Evolutionary conservation across 108 stramenopile species (phyloP), one percentile per base, ranked within the genome.

Genomic region (Heterococcus sp.): DNA sequence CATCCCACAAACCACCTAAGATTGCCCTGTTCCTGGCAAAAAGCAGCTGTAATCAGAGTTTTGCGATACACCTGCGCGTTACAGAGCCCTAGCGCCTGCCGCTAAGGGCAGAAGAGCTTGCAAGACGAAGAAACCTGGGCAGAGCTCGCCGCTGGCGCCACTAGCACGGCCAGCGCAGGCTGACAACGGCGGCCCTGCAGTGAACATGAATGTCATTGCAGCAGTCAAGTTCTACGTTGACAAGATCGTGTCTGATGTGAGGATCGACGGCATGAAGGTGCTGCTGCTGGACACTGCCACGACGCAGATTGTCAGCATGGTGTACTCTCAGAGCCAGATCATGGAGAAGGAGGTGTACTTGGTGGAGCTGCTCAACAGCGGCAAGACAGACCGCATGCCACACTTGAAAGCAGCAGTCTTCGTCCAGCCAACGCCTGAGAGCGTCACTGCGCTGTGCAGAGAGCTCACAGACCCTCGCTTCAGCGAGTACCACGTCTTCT

Each of bases 401-500:
- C 97, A 97, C 88, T 85, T 99, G 72, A 99, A 97, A 84, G 88
- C 96, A 11, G 89, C 94, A 0, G 89, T 89, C 76, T 98, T 93
- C 80, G 74, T 94, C n/a, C 95, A 95, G 33, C 96, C 98, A 1
- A 98, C 96, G 33, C 89, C 88, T 75, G 75, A 77, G 3, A 94
- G 91, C 73, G 75, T 95, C 21, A 92, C 91, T 38, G 75, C 90
- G 40, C 84, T 99, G 21, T 88, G 87, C 1, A 68, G 82, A 63
- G 97, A 98, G 84, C 77, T 99, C 21, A 66, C 88, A 32, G 40
- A 66, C 3, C 95, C 96, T 1, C 88, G 93, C 38, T 98, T 93
- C 87, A 67, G 89, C 1, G 96, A 97, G 84, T 99, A 99, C 84
- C 96, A 98, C 85, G 69, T 99, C 31, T 99, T 93, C 86, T 96